Evolutionary conservation across 805 yeast genomes (phyloP), one percentile per base, ranked within the genome.

Genomic region (Tetrapisispora fleetii): DNA sequence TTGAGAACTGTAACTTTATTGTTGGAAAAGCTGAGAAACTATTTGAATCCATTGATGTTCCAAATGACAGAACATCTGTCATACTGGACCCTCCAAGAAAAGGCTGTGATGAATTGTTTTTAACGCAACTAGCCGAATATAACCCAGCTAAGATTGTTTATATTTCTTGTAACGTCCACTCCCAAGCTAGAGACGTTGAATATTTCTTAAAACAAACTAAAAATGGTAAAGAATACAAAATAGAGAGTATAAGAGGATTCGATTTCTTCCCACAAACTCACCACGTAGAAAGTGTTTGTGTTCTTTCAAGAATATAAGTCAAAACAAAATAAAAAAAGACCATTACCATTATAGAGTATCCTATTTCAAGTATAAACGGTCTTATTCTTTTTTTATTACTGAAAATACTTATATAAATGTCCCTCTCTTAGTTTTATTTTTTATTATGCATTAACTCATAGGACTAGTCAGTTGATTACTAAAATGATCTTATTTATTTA

Each of bases 211-310:
- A 75, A 52, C 74, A 80, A 36, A 81, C 91, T 9, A 73, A 69
- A 35, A 64, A 79, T 54, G 93, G 93, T 4, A 56, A 63, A 8
- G 60, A 74, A 37, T 93, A 88, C 69, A 70, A 69, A 50, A 76
- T 93, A 42, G 95, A 87, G 55, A 83, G 91, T 56, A 73, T 93
- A 22, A 80, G 88, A 60, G 99, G 99, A 1, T 93, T 93, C 64
- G 99, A 93, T 67, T 91, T 93, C 70, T 93, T 93, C 72, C 96
- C 96, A 2, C 95, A 88, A 68, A 88, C 96, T 0, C 91, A 88
- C 59, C 96, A 87, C 60, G 95, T 87, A 37, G 96, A 87, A 65
- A 80, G 91, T 61, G 87, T 87, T 18, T 91, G 91, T 16, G 93
- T 87, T 6, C 68, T 87, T 41, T 54, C 66, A 1, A 67, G 73